These are phyloP conservation scores for Cicer chorassanicum DNA, from an alignment of 306 rosid genomes.

Conservation along the genomic window DNA sequence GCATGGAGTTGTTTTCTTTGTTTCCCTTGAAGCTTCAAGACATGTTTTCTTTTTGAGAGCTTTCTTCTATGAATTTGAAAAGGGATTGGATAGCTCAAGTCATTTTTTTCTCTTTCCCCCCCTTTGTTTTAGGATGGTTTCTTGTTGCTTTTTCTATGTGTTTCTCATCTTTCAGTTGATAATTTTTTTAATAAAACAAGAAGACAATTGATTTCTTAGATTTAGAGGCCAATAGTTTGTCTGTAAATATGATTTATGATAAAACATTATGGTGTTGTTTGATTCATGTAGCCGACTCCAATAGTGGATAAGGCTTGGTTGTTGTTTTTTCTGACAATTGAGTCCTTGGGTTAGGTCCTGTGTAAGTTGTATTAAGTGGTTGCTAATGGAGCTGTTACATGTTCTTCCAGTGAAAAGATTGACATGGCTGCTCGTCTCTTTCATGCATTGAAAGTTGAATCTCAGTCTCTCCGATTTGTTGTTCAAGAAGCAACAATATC, in stretches of 20 bases:
- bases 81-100: conserved; percentile 33
- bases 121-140: conserved; percentile 12
- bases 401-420: conserved; percentile 70
- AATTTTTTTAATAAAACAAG: conserved; percentile 1
- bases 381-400: conserved; percentile 40
- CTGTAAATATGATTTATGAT: background rate
- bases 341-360: conserved; percentile 15
- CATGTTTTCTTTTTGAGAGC: conserved; percentile 4
- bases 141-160: conserved; percentile 1
- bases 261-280: background rate
- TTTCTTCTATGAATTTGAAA: conserved; percentile 24
- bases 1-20: conserved; percentile 11
- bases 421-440: conserved; percentile 91
- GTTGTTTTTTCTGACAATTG: conserved; percentile 5
- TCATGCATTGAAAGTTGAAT: conserved; percentile 77
- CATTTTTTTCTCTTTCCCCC: background rate
- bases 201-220: conserved; percentile 21
- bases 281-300: background rate
- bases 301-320: background rate
- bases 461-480: conserved; percentile 74
- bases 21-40: background rate
- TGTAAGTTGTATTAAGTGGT: conserved; percentile 27
- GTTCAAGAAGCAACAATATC: conserved; percentile 91
- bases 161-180: conserved; percentile 11
- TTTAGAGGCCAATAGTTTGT: background rate